phyloP scores from a whole-genome alignment of 2,329 filamentous ascomycete genomes.

The Apiospora sp. region DNA sequence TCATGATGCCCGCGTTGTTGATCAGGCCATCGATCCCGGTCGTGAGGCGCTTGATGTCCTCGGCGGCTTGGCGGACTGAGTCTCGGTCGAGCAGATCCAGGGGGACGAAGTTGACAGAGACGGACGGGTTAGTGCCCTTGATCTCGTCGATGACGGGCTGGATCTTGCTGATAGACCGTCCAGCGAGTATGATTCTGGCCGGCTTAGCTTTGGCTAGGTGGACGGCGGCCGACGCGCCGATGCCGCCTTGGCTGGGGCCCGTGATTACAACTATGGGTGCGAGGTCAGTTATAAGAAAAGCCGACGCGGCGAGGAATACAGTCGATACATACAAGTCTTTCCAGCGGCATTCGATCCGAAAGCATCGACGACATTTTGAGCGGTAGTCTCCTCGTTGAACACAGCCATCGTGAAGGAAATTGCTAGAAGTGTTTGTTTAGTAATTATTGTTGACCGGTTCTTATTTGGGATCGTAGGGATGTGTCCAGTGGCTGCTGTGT shows the following conservation, averaged over 20 bases:
- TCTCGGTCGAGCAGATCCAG: conserved; percentile 8
- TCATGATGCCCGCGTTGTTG: conserved; percentile 55
- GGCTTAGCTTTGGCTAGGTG: background rate
- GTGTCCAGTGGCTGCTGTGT: background rate
- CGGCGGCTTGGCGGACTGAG: conserved; percentile 21
- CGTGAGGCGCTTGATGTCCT: background rate
- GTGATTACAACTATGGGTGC: background rate
- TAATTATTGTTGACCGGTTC: background rate
- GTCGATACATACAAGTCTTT: background rate
- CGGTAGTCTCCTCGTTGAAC: conserved; percentile 11
- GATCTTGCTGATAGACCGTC: conserved; percentile 13
- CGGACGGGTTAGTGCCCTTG: background rate
- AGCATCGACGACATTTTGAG: conserved; percentile 17
- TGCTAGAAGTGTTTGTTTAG: too few relatives aligned
- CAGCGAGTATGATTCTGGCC: background rate
- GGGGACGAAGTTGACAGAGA: conserved; percentile 17
- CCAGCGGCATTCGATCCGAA: background rate
- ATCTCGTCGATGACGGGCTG: conserved; percentile 17
- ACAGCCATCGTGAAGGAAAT: background rate
- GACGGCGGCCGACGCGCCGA: background rate
- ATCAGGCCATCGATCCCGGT: conserved; percentile 14
- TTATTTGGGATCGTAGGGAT: background rate
- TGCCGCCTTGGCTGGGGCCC: background rate
- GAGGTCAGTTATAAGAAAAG: background rate
- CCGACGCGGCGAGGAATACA: rapidly evolving